Evolutionary conservation across 176 grass and related monocot species (phyloP), one percentile per base, ranked within the genome.

Genomic region (Oryza longistaminata): DNA sequence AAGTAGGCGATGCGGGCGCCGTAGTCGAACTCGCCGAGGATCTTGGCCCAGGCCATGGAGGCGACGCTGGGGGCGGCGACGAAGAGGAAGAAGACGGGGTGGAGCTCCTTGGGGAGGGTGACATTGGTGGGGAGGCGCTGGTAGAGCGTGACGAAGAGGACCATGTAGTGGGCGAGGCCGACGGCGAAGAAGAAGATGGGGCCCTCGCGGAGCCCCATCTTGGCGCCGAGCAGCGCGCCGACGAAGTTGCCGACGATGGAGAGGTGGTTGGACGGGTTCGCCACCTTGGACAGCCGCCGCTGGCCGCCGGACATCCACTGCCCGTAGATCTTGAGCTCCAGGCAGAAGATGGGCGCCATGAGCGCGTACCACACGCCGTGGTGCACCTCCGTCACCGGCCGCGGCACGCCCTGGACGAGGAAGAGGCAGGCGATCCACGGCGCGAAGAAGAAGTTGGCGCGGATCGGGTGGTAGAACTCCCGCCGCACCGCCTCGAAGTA

Each of bases 141-240:
- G 84, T 98, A 98, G 22, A 98, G 92, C n/a, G 96, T 98, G n/a
- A 98, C 93, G 75, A 98, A 98, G 12, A 98, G 89, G 46, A 98
- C 93, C 52, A 74, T 81, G 90, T 98, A 98, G 88, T 98, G 96
- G 6, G 96, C 93, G 34, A 98, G 77, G 0, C 96, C 96, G 11
- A 98, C 78, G 31, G 96, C 91, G 77, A 95, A 98, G 83, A 92
- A 98, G 88, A 98, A 98, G 64, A 91, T 73, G 71, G 96, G 93
- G 0, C 91, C 93, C 82, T 98, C 96, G 6, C 74, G 81, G 81
- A 96, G 85, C 2, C 96, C 93, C 91, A 95, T 89, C 66, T 76
- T 87, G 6, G 96, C 93, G 0, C 96, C 93, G 15, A 94, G 82
- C 80, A 98, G 77, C 44, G 96, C 93, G 27, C 93, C 96, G 2